Conservation (phyloP, 768 basidiomycete species). For the Fomitopsis serialis region DNA sequence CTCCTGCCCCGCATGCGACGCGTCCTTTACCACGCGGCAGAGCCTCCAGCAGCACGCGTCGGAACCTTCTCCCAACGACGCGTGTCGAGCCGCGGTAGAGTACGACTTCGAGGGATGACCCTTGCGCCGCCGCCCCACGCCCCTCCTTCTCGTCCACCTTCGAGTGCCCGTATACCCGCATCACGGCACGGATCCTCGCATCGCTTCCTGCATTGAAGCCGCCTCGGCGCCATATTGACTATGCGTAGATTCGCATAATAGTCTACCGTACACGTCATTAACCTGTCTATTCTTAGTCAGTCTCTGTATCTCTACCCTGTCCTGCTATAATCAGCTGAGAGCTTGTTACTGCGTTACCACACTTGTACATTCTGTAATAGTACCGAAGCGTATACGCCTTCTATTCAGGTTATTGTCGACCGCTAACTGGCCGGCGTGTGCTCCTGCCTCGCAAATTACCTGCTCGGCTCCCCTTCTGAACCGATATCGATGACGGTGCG, state of each 20-base stretch:
- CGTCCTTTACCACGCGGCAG: constrained; percentile 54
- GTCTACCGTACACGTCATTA: constrained; percentile 5
- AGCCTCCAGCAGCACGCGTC: constrained; percentile 58
- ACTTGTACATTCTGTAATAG: neutral
- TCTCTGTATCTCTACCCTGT: constrained; percentile 2
- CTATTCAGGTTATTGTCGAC: neutral
- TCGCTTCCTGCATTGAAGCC: neutral
- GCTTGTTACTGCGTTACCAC: neutral
- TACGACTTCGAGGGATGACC: constrained; percentile 60
- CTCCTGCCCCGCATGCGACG: constrained; percentile 73
- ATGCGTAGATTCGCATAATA: constrained; percentile 7
- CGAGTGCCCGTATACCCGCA: constrained; percentile 1
- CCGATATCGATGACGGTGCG: neutral
- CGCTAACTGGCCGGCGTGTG: neutral
- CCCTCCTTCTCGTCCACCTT: neutral
- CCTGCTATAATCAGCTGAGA: neutral
- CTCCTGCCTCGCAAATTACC: neutral
- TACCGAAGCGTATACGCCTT: constrained; percentile 1
- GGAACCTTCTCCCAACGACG: constrained; percentile 51
- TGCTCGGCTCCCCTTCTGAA: neutral
- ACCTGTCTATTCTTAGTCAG: neutral
- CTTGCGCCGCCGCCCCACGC: neutral
- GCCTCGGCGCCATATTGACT: neutral
- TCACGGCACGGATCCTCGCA: constrained; percentile 1
- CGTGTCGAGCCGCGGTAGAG: constrained; percentile 68